Percentiles rank a stretch among this genome's conserved stretches.
These are phyloP conservation scores for Aureobasidium sp. DNA, from an alignment of 2,329 filamentous ascomycete species.

Conservation along the genomic window DNA sequence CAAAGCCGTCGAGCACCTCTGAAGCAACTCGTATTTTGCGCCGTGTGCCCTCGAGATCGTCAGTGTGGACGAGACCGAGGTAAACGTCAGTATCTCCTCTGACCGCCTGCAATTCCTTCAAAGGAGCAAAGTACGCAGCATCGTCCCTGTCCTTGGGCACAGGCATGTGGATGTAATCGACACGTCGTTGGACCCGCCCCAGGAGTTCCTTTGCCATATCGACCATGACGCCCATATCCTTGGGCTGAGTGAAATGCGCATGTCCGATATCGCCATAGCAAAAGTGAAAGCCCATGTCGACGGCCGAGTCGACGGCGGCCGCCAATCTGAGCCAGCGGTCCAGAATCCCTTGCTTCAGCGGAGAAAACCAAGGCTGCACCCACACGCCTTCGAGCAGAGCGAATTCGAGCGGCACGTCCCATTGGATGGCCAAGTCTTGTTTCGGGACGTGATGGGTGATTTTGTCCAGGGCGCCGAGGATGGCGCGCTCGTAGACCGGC, in stretches of 20 bases:
- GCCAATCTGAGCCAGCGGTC: constrained; percentile 30
- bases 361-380: constrained; percentile 31
- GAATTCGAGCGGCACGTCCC: constrained; percentile 31
- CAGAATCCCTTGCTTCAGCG: constrained; percentile 31
- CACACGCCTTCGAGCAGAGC: constrained; percentile 28
- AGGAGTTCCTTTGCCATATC: constrained; percentile 33
- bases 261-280: constrained; percentile 44
- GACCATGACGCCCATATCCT: constrained; percentile 31
- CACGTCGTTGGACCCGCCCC: constrained; percentile 24
- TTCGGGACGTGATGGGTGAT: constrained; percentile 31
- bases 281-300: constrained; percentile 41
- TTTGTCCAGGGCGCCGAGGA: constrained; percentile 25
- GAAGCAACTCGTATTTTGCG: constrained; percentile 34
- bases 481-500: constrained; percentile 30
- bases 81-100: constrained; percentile 32
- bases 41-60: constrained; percentile 34
- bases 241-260: constrained; percentile 40
- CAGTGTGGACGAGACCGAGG: constrained; percentile 36
- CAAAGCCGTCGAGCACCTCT: constrained; percentile 30
- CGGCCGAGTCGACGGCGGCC: constrained; percentile 29
- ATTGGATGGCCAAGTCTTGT: constrained; percentile 32
- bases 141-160: constrained; percentile 36
- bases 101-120: constrained; percentile 29
- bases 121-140: constrained; percentile 34
- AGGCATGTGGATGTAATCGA: constrained; percentile 41